A percentile compares a stretch with the other conserved stretches of the same genome.
phyloP scores from a whole-genome alignment of 2,329 filamentous ascomycete genomes.

The Cercospora berteroae region DNA sequence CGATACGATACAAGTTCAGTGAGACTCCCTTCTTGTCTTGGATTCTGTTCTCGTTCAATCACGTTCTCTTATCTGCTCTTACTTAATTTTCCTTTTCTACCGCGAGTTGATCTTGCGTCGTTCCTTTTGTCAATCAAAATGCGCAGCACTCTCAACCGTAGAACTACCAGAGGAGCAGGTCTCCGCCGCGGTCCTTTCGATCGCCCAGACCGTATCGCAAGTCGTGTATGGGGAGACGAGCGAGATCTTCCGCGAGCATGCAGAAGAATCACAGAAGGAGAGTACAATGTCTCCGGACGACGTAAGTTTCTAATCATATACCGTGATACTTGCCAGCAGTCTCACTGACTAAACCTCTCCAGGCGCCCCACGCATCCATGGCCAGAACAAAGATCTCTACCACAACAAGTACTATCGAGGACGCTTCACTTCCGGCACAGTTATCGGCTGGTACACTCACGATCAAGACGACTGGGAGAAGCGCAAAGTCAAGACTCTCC shows the following conservation, averaged over 20 bases:
- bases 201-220: background rate
- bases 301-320: background rate
- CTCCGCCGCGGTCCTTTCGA: background rate
- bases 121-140: slow-evolving; percentile 3
- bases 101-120: slow-evolving; percentile 1
- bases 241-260: background rate
- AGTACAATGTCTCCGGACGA: background rate
- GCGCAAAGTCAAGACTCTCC: background rate
- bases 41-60: background rate
- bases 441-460: slow-evolving; percentile 8
- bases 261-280: background rate
- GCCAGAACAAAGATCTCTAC: background rate
- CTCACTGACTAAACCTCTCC: background rate
- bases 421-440: slow-evolving; percentile 2
- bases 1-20: background rate
- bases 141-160: background rate
- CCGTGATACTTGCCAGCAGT: background rate
- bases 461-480: background rate
- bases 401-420: slow-evolving; percentile 1
- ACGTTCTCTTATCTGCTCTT: background rate
- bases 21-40: background rate
- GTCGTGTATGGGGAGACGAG: background rate
- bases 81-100: background rate
- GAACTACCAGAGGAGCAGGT: background rate
- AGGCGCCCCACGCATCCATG: background rate